phyloP scores from a whole-genome alignment of 116 monocot genomes.

The Phalaenopsis hybrid region DNA sequence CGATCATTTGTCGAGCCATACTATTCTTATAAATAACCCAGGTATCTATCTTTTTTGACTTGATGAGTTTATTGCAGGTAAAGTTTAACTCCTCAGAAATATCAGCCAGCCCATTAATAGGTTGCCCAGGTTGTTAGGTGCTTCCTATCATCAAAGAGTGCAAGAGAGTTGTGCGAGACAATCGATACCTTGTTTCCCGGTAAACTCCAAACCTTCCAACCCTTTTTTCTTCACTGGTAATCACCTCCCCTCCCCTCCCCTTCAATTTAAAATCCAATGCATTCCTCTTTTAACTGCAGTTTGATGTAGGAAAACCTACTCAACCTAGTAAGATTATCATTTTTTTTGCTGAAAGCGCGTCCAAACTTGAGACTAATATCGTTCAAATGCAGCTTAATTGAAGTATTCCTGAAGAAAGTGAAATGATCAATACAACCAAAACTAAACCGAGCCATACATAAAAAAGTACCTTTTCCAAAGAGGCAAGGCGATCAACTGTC shows the following conservation, averaged over 20 bases:
- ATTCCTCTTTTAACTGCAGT: neutral
- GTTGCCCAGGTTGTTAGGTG: neutral
- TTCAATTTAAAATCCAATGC: neutral
- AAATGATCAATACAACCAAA: neutral
- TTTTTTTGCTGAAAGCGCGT: neutral
- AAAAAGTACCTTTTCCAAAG: conserved; percentile 60
- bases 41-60: neutral
- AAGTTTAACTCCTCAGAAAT: neutral
- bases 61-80: neutral
- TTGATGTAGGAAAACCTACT: neutral
- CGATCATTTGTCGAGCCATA: neutral
- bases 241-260: neutral
- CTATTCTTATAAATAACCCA: neutral
- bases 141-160: neutral
- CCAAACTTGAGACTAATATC: neutral
- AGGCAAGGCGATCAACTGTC: conserved; percentile 86
- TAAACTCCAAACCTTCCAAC: neutral
- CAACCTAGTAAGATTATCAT: neutral
- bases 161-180: neutral
- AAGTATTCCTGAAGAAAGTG: neutral
- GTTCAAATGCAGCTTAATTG: neutral
- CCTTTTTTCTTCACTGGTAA: no score
- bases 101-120: neutral
- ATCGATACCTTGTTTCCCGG: neutral
- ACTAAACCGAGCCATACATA: neutral